A percentile compares a stretch with the other conserved stretches of the same genome.
Conservation (phyloP, 768 basidiomycete species). For the Mycena rosella region DNA sequence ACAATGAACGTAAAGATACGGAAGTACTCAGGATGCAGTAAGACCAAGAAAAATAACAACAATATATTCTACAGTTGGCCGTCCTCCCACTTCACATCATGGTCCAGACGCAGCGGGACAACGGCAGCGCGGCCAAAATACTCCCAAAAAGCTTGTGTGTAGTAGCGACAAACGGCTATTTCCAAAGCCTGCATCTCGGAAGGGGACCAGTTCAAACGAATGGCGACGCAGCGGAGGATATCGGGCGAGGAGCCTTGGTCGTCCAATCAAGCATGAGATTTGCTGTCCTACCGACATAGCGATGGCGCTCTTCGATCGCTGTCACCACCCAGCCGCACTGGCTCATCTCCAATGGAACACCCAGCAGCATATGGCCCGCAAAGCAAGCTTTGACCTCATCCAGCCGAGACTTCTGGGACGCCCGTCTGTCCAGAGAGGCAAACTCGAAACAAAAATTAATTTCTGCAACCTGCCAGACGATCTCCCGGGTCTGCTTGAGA, state of each 20-base stretch:
- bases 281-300: not conserved
- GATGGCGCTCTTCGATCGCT: not conserved
- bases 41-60: too few species aligned
- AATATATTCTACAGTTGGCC: not conserved
- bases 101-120: conserved; percentile 2
- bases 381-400: not conserved
- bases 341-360: not conserved
- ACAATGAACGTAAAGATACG: not conserved
- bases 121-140: conserved; percentile 6
- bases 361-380: not conserved
- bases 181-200: not conserved
- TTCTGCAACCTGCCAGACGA: conserved; percentile 8
- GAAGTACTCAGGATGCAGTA: not conserved
- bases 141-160: conserved; percentile 9
- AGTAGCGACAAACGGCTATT: not conserved
- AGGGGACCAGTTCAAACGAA: not conserved
- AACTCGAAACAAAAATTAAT: conserved; percentile 10
- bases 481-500: not conserved
- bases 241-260: not conserved
- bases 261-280: not conserved
- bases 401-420: not conserved
- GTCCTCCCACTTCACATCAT: not conserved
- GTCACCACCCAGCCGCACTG: not conserved
- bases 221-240: not conserved
- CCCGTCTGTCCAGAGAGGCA: not conserved